Percentiles rank a stretch among this genome's conserved stretches.
Evolutionary conservation across 345 rosid genomes (phyloP).

Genomic region (Citrus australasica): DNA sequence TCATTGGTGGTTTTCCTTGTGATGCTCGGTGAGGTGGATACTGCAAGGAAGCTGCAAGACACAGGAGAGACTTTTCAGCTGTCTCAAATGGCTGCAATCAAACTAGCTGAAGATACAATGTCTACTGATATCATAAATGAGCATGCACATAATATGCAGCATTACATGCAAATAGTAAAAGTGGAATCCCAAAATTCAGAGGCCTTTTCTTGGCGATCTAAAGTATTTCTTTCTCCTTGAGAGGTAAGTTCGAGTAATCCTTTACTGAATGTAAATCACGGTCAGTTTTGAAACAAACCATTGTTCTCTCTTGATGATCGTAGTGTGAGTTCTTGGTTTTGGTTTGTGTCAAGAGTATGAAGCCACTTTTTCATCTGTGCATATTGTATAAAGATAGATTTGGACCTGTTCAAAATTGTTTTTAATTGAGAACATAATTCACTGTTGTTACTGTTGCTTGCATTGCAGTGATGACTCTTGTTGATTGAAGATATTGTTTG

Average conservation of each 20-base stretch:
- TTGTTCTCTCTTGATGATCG: too few relatives aligned
- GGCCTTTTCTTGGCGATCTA: constrained; percentile 69
- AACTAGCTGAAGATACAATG: constrained; percentile 72
- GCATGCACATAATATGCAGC: constrained; percentile 51
- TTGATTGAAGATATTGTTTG: neutral
- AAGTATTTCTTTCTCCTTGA: constrained; percentile 59
- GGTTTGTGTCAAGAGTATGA: neutral
- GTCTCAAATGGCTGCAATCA: constrained; percentile 73
- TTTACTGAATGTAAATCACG: neutral
- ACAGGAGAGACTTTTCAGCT: constrained; percentile 71
- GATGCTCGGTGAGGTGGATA: constrained; percentile 63
- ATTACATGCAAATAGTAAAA: constrained; percentile 38
- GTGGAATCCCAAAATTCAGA: constrained; percentile 41
- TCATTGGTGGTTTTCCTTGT: constrained; percentile 71
- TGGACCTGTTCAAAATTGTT: neutral
- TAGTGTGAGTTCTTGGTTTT: neutral
- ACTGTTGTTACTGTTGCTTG: neutral
- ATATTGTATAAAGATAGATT: neutral
- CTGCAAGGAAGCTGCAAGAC: constrained; percentile 68
- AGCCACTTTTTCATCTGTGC: neutral
- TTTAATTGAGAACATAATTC: neutral
- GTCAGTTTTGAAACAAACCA: neutral
- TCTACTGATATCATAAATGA: constrained; percentile 55
- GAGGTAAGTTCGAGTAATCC: constrained; percentile 1
- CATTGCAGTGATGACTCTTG: neutral